phyloP scores from a whole-genome alignment of 169 alveolate genomes.

The Sarcocystis neurona region DNA sequence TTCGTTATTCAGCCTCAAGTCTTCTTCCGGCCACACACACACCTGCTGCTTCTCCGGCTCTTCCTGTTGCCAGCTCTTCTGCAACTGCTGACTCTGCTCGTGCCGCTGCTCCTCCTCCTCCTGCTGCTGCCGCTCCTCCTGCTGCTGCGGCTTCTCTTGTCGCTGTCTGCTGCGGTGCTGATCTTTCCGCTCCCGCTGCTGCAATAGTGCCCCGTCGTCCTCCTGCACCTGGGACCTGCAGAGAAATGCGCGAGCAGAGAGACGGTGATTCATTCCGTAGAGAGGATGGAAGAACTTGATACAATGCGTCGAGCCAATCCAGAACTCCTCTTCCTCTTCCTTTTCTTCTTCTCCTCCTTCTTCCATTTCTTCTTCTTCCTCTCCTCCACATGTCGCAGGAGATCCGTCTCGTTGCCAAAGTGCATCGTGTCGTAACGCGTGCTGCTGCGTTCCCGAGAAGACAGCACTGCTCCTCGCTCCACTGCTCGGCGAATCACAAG shows the following conservation, averaged over 20 bases:
- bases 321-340: not conserved
- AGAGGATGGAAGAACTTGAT: constrained; percentile 16
- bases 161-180: not conserved
- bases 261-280: not conserved
- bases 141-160: not conserved
- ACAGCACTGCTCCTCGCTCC: too few species aligned
- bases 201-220: too few species aligned
- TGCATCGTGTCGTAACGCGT: not conserved
- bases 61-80: not conserved
- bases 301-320: not conserved
- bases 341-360: not conserved
- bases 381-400: not conserved
- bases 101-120: not conserved
- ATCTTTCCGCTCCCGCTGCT: not conserved
- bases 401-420: not conserved
- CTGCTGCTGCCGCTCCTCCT: not conserved
- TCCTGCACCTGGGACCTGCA: too few species aligned
- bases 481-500: too few species aligned
- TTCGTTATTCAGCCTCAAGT: not conserved
- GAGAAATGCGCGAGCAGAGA: not conserved
- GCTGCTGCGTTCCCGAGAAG: not conserved
- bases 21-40: constrained; percentile 19
- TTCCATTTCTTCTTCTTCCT: not conserved
- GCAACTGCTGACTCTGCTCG: not conserved
- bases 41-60: too few species aligned